Evolutionary conservation across 2,329 filamentous ascomycete genomes (phyloP).

Genomic region (Fusarium sp.): DNA sequence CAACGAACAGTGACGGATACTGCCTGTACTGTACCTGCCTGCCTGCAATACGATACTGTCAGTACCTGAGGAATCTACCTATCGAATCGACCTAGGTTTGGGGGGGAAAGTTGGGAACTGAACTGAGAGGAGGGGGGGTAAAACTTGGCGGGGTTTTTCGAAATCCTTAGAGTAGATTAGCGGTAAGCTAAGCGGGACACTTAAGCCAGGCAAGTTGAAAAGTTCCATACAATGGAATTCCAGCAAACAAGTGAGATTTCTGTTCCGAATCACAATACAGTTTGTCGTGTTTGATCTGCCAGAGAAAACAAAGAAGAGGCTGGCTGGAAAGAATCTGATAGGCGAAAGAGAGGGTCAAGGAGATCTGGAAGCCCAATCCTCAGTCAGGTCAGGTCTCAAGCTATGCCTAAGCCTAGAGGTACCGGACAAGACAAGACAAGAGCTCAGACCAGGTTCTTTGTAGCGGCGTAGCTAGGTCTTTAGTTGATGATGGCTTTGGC

Average conservation of each 20-base stretch:
- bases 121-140: slow-evolving; percentile 12
- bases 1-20: slow-evolving; percentile 3
- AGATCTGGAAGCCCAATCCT: slow-evolving; percentile 30
- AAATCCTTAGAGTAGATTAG: slow-evolving; percentile 30
- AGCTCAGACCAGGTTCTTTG: slow-evolving; percentile 36
- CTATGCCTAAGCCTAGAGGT: slow-evolving; percentile 34
- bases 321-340: not conserved
- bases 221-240: not conserved
- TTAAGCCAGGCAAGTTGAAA: slow-evolving; percentile 11
- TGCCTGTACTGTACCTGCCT: slow-evolving; percentile 1
- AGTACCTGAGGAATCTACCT: slow-evolving; percentile 1
- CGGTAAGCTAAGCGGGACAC: slow-evolving; percentile 34
- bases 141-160: slow-evolving; percentile 49
- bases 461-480: slow-evolving; percentile 15
- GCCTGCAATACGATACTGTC: not conserved
- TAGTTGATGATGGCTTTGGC: slow-evolving; percentile 29
- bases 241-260: not conserved
- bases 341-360: slow-evolving; percentile 22
- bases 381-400: slow-evolving; percentile 17
- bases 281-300: not conserved
- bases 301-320: not conserved
- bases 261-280: not conserved
- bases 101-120: slow-evolving; percentile 21
- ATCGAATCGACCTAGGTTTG: slow-evolving; percentile 39
- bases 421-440: not conserved